A percentile compares a stretch with the other conserved stretches of the same genome.
Evolutionary conservation across 371 early-diverging fungal genomes (phyloP).

Genomic region (Mortierella sp.): DNA sequence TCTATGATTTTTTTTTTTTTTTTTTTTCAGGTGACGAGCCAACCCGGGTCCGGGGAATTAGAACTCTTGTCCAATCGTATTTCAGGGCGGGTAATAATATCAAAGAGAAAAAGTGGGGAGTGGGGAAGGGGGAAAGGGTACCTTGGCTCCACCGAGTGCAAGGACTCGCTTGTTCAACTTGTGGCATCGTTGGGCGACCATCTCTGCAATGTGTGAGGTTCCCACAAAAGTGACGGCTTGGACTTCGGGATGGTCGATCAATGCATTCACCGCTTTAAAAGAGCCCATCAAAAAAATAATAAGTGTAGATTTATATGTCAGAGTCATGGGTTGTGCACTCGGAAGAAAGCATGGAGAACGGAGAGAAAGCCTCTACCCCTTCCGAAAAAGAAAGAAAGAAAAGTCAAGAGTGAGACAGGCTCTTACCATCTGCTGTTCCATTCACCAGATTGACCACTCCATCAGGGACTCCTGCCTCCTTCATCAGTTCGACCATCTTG

Average conservation of each 20-base stretch:
- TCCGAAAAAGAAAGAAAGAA: background rate
- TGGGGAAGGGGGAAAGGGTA: background rate
- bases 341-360: too few species aligned
- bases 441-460: constrained; percentile 82
- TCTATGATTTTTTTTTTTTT: too few species aligned
- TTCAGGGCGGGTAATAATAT: constrained; percentile 11
- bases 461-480: constrained; percentile 69
- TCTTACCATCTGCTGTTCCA: constrained; percentile 59
- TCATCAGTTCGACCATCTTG: constrained; percentile 63
- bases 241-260: constrained; percentile 66
- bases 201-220: constrained; percentile 71
- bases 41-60: too few species aligned
- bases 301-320: background rate
- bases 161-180: constrained; percentile 68
- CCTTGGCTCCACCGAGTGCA: constrained; percentile 72
- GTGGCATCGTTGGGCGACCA: constrained; percentile 59
- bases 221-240: constrained; percentile 81
- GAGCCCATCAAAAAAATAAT: background rate
- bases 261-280: constrained; percentile 54
- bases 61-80: background rate
- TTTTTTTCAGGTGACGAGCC: too few species aligned
- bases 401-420: background rate
- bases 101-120: background rate
- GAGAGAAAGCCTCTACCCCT: background rate
- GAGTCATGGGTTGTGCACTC: too few species aligned